Conservation (phyloP, 23 red algal species). For the Gracilaria vermiculophylla region DNA sequence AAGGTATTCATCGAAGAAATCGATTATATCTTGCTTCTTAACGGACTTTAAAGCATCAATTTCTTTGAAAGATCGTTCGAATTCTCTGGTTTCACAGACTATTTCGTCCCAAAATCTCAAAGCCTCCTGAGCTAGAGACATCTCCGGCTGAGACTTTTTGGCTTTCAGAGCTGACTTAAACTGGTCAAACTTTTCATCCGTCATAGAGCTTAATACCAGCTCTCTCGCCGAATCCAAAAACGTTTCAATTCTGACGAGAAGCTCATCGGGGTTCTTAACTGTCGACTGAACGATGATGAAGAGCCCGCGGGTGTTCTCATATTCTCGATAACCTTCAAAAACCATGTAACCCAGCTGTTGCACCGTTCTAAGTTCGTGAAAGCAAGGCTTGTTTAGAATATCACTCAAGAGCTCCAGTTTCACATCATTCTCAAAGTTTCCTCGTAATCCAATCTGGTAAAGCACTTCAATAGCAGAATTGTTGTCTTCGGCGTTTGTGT, state of each 20-base stretch:
- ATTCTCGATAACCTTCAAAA: constrained; percentile 47
- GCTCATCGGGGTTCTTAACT: constrained; percentile 57
- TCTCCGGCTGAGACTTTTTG: constrained; percentile 63
- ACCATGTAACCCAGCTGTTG: constrained; percentile 96
- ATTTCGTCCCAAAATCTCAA: constrained; percentile 73
- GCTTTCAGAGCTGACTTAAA: constrained; percentile 58
- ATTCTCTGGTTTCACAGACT: constrained; percentile 4
- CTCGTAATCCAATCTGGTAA: constrained; percentile 65
- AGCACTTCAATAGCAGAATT: constrained; percentile 77
- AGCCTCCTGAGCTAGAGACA: constrained; percentile 38
- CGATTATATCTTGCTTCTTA: constrained; percentile 44
- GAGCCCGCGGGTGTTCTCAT: constrained; percentile 51
- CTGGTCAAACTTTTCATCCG: constrained; percentile 61
- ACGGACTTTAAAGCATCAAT: constrained; percentile 58
- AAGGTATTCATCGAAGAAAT: constrained; percentile 65
- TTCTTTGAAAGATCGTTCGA: constrained; percentile 58
- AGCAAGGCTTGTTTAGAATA: constrained; percentile 84
- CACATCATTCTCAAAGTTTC: constrained; percentile 54
- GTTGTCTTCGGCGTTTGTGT: constrained; percentile 73
- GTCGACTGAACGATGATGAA: constrained; percentile 89
- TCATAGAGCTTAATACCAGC: constrained; percentile 35
- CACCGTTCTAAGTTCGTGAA: constrained; percentile 87
- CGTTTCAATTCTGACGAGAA: constrained; percentile 64
- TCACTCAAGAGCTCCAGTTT: constrained; percentile 67
- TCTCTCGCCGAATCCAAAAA: constrained; percentile 54